Evolutionary conservation across 305 asterid genomes (phyloP).

Genomic region (Fraxinus dipetala): DNA sequence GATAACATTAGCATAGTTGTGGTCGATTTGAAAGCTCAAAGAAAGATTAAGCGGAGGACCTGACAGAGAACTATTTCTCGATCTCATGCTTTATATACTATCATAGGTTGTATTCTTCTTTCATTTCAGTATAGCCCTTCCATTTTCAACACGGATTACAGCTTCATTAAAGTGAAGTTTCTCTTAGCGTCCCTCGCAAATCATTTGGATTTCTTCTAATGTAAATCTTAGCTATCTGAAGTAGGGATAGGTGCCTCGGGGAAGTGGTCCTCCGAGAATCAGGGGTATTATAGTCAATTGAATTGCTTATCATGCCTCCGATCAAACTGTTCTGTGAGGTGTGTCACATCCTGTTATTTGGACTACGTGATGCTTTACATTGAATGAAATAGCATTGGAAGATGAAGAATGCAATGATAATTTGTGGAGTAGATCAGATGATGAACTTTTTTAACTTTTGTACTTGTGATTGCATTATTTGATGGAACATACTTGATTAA

Average conservation of each 20-base stretch:
- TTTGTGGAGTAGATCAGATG: neutral
- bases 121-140: neutral
- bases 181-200: neutral
- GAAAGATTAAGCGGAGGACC: slow-evolving; percentile 44
- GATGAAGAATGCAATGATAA: neutral
- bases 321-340: neutral
- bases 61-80: slow-evolving; percentile 11
- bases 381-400: neutral
- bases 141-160: neutral
- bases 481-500: neutral
- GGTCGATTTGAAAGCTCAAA: slow-evolving; percentile 46
- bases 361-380: neutral
- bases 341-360: neutral
- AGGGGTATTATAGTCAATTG: neutral
- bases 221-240: neutral
- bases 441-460: neutral
- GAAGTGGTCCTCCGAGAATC: neutral
- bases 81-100: neutral
- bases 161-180: neutral
- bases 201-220: neutral
- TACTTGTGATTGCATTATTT: neutral
- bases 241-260: neutral
- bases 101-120: neutral
- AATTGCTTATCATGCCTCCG: neutral
- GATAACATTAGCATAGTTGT: slow-evolving; percentile 51